A percentile compares a stretch with the other conserved stretches of the same genome.
phyloP scores from a whole-genome alignment of 495 filamentous ascomycete species.

The Stereocaulon alpinum region DNA sequence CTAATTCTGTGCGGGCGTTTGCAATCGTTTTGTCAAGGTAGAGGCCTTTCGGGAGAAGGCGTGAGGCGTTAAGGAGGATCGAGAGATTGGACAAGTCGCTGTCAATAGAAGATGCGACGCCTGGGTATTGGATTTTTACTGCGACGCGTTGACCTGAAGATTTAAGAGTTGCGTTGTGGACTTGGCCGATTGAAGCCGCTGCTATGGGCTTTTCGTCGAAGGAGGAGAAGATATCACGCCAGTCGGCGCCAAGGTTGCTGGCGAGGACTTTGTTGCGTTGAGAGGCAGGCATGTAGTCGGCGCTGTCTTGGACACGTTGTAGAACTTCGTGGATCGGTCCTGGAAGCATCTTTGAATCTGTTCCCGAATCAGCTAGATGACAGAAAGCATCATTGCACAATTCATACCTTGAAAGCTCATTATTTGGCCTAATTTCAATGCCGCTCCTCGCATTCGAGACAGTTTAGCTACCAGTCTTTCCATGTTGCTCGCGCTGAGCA shows the following conservation, averaged over 20 bases:
- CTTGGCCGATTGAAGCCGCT: constrained; percentile 96
- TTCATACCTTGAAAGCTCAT: constrained; percentile 74
- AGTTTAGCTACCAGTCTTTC: constrained; percentile 85
- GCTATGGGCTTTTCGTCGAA: constrained; percentile 92
- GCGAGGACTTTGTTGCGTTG: constrained; percentile 78
- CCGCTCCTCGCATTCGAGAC: constrained; percentile 93
- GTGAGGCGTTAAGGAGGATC: constrained; percentile 79
- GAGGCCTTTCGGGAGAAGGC: constrained; percentile 79
- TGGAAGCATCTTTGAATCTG: constrained; percentile 90
- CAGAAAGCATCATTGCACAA: background rate
- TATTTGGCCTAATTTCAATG: constrained; percentile 95
- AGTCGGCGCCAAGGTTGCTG: constrained; percentile 69
- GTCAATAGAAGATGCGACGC: constrained; percentile 90
- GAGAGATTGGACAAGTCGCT: constrained; percentile 90
- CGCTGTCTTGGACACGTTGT: constrained; percentile 88
- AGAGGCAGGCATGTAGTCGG: constrained; percentile 93
- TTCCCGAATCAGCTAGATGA: constrained; percentile 9
- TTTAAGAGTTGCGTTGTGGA: constrained; percentile 75
- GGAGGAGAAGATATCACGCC: constrained; percentile 69
- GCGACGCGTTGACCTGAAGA: constrained; percentile 68
- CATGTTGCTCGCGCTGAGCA: constrained; percentile 84
- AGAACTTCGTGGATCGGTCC: constrained; percentile 74
- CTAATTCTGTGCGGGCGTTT: constrained; percentile 86
- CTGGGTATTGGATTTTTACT: constrained; percentile 95
- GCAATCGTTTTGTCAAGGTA: constrained; percentile 96